Base-by-base conservation (phyloP, 2,329 filamentous ascomycete species). In the Fusarium secorum region DNA sequence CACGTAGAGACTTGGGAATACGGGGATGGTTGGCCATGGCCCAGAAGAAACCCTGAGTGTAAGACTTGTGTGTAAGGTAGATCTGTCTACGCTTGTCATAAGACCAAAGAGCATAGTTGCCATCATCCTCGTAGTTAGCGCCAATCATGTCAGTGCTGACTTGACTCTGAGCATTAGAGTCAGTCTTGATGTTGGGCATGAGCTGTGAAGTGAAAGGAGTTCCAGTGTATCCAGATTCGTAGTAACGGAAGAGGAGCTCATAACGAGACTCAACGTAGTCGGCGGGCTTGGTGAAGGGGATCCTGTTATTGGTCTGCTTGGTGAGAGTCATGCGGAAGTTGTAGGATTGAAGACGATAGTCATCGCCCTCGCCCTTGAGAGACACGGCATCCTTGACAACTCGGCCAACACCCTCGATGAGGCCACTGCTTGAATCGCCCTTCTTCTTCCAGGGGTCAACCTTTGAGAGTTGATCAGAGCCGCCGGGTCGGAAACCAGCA, bases 161-260 rank as follows among this genome's bases (percentile, higher is more conserved):
- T 10, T 72, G 69, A 5, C 69, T 60, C 22, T 55, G 56, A 14
- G 69, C 69, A 41, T 72, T 72, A 24, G 52, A 36, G 33, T 72
- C 69, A 3, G 69, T 72, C 65, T 72, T 72, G 49, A 72, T 22
- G 9, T 72, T 72, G 26, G 69, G 69, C 69, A 72, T 72, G 9
- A 72, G 68, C 45, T 72, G 69, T 10, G 28, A 59, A 8, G 69
- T 72, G 35, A 72, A 71, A 20, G 63, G 70, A 5, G 54, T 48
- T 11, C 71, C 70, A 2, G 32, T 60, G 36, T 71, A 72, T 7
- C 70, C 70, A 5, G 66, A 60, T 26, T 71, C 66, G 14, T 73
- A 51, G 35, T 72, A 72, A 10, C 70, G 70, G 30, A 72, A 57
- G 5, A 72, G 70, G 5, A 72, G 33, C 18, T 72, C 70, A 30